Conservation (phyloP, 305 asterid species). For the Galium porrigens region DNA sequence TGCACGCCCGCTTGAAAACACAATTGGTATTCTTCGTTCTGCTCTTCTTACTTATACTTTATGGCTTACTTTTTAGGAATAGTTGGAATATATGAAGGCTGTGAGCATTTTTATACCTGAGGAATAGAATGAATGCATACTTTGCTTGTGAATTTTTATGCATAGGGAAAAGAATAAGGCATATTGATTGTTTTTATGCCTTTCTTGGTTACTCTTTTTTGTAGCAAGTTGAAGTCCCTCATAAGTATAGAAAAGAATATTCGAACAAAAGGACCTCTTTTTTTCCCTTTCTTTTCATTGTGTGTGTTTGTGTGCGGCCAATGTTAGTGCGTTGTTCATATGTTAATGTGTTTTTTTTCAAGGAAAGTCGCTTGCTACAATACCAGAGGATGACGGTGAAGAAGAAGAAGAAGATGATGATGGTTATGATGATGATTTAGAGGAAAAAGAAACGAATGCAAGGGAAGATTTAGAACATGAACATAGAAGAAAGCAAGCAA, state of each 20-base stretch:
- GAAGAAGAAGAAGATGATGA: constrained; percentile 38
- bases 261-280: background rate
- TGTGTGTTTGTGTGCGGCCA: background rate
- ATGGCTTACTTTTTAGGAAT: background rate
- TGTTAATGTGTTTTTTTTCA: constrained; percentile 36
- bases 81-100: background rate
- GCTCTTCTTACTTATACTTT: constrained; percentile 8
- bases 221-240: constrained; percentile 1
- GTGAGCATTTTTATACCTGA: background rate
- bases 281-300: background rate
- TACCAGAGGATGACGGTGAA: constrained; percentile 83
- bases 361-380: constrained; percentile 94
- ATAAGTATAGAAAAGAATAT: background rate
- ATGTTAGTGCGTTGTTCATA: constrained; percentile 14
- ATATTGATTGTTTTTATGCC: background rate
- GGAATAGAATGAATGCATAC: background rate
- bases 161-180: background rate
- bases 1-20: constrained; percentile 66
- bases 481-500: constrained; percentile 16
- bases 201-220: background rate
- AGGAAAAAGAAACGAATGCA: constrained; percentile 14
- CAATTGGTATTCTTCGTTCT: constrained; percentile 52
- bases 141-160: background rate
- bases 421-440: background rate
- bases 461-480: constrained; percentile 14